Conservation (phyloP, 306 rosid genomes). For the Inga laurina region DNA sequence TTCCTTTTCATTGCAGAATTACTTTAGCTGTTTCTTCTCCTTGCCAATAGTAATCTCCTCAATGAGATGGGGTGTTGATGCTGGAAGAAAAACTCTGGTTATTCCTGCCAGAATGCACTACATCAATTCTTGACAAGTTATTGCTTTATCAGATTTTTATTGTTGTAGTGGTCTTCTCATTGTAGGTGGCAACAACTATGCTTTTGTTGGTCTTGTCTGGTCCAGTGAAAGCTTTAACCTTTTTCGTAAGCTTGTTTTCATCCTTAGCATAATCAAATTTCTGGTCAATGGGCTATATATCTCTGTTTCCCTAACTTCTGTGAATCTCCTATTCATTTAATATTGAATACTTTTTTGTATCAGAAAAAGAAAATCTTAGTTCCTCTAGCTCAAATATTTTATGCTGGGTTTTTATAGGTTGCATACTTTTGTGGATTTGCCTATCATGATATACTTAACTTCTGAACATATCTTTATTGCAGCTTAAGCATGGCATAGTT, state of each 20-base stretch:
- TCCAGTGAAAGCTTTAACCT: slow-evolving; percentile 87
- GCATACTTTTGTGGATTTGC: slow-evolving; percentile 5
- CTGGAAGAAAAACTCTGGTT: slow-evolving; percentile 98
- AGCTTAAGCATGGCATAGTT: slow-evolving; percentile 94
- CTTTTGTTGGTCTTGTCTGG: slow-evolving; percentile 89
- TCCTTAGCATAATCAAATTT: slow-evolving; percentile 17
- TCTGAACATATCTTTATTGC: slow-evolving; percentile 49
- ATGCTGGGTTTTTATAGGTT: slow-evolving; percentile 3
- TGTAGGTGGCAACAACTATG: slow-evolving; percentile 85
- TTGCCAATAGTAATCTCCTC: slow-evolving; percentile 92
- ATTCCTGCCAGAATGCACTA: slow-evolving; percentile 21
- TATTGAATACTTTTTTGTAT: slow-evolving; percentile 16
- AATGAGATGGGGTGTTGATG: slow-evolving; percentile 94
- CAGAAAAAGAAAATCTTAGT: neutral
- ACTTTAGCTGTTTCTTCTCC: slow-evolving; percentile 89
- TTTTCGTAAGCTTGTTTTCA: slow-evolving; percentile 63
- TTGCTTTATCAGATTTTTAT: slow-evolving; percentile 14
- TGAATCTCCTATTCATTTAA: neutral
- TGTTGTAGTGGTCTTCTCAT: slow-evolving; percentile 29
- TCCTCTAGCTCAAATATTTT: slow-evolving; percentile 5
- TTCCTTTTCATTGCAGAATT: slow-evolving; percentile 63
- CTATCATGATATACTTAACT: slow-evolving; percentile 33
- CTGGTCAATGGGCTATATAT: slow-evolving; percentile 2
- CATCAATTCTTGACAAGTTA: slow-evolving; percentile 22
- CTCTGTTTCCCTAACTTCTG: slow-evolving; percentile 7